Base-by-base conservation (phyloP, 176 grass and related monocot genomes). In the Rhynchospora pubera region DNA sequence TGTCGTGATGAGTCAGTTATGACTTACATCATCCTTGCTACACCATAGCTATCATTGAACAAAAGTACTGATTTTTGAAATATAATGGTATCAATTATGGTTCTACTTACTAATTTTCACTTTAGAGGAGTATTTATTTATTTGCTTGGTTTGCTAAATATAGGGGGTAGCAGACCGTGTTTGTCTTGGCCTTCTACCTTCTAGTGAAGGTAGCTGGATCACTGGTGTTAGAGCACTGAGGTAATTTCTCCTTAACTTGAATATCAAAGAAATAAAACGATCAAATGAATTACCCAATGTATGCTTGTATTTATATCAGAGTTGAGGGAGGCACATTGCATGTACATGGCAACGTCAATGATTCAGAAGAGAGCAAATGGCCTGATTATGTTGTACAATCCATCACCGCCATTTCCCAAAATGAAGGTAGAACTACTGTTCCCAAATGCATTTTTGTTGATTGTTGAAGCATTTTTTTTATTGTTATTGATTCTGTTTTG, bases 91-190 rank as follows among this genome's bases (percentile, higher is more conserved):
- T 30, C 6, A 69, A 9, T 19, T 52, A 22, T 62, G 23, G 15
- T 58, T 84, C 32, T 62, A 53, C 68, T 23, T 72, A 1, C 21
- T 47, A 71, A 45, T 71, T 69, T 45, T 71, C 39, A 22, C 6
- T 22, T 16, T 23, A 2, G 13, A 47, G 4, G 4, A 70, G 66
- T 9, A 21, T 21, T 22, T 52, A 7, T 66, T 65, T 24, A 15
- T n/a, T n/a, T n/a, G n/a, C 57, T 50, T 6, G 59, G 64, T 84
- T 52, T 57, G 51, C 60, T 85, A 18, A 83, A 19, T 62, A 5
- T 84, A 98, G 95, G 92, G 89, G 34, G 90, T 94, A 81, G 95
- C 92, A 78, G 85, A 98, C 78, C 88, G 89, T 79, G 90, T 98
- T 87, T 94, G 88, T 84, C 92, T 98, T 57, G 92, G 95, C 62